Evolutionary conservation across 495 filamentous ascomycete genomes (phyloP), one percentile per base, ranked within the genome.

Genomic region (Daldinia vernicosa): DNA sequence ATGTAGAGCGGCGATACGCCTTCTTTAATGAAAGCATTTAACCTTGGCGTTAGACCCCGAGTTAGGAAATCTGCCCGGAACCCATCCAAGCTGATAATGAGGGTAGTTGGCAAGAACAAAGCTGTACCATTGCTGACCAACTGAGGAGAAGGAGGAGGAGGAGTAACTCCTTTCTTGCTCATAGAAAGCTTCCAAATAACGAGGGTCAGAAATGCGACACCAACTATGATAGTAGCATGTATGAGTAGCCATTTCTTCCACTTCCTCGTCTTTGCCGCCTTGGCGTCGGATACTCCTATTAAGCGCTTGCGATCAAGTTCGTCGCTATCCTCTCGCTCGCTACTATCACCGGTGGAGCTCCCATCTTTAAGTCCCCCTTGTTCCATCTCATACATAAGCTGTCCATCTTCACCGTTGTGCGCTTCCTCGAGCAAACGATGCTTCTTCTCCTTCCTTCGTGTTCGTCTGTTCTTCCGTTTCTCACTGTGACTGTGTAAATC

Each of bases 21-120:
- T 43, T 91, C 86, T 33, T 88, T 88, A 69, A 97, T 84, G 74
- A 99, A 92, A 12, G 87, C 83, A 63, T 89, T 91, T 5, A 99
- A 84, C 0, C 90, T 89, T 0, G 95, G 95, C 0, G 95, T 97
- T 52, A 99, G 76, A 6, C 89, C 89, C 27, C 94, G 88, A 33
- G 88, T 86, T 35, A 99, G 85, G 70, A 97, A 99, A 77, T 98
- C 95, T 2, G 96, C 94, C n/a, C 95, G 89, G 78, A 99, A 98
- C 2, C 95, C 95, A 79, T 99, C 95, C 9, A 99, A 84, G 37
- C 95, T 98, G 70, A 99, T 92, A 52, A 98, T 78, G 43, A 99
- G 91, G 1, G 95, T 99, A 0, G 95, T 99, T 17, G 93, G 93
- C 3, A 88, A 89, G 76, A 97, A 99, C 9, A 89, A 78, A 1